Base-by-base conservation (phyloP, 116 monocot genomes). In the Trichopus zeylanicus region DNA sequence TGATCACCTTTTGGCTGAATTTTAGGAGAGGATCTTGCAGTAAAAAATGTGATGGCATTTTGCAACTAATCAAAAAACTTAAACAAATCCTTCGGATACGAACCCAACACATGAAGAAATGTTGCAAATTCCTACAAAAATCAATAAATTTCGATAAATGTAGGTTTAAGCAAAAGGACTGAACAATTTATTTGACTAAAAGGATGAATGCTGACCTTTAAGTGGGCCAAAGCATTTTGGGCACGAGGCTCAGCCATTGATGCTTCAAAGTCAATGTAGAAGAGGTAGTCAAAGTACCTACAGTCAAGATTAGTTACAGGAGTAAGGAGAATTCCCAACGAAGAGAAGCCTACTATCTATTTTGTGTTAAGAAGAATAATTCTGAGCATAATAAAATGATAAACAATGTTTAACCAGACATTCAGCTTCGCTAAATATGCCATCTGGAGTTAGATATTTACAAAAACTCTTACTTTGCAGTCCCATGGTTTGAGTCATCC, bases 241-340 rank as follows among this genome's bases (percentile, higher is more conserved):
- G 82, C 82, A 59, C 82, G 75, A 57, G 74, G 61, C 24, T 91
- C 86, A 15, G 86, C 86, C 86, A 86, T 79, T 22, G 91, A 91
- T 54, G 85, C 91, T 70, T 82, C 86, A 72, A 91, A 91, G 67
- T 91, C 91, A 77, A 91, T 72, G 39, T 76, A 82, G 66, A 91
- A 85, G 18, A 86, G 68, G 62, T 86, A 91, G 53, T 91, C 77
- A 31, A 91, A 85, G 73, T 86, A 82, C 79, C 88, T 88, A 60
- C 13, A 62, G 19, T 42, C 52, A 64, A 71, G 22, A 47, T 29
- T 27, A 2, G 29, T 6, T 26, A 28, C 10, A 1, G n/a, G n/a
- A n/a, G n/a, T n/a, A n/a, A n/a, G n/a, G n/a, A n/a, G n/a, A n/a
- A n/a, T n/a, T n/a, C n/a, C n/a, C n/a, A n/a, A n/a, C n/a, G n/a